Percentiles rank a stretch among this genome's conserved stretches.
These are phyloP conservation scores for Eucalyptus viminalis DNA, from an alignment of 345 rosid species.

Conservation along the genomic window DNA sequence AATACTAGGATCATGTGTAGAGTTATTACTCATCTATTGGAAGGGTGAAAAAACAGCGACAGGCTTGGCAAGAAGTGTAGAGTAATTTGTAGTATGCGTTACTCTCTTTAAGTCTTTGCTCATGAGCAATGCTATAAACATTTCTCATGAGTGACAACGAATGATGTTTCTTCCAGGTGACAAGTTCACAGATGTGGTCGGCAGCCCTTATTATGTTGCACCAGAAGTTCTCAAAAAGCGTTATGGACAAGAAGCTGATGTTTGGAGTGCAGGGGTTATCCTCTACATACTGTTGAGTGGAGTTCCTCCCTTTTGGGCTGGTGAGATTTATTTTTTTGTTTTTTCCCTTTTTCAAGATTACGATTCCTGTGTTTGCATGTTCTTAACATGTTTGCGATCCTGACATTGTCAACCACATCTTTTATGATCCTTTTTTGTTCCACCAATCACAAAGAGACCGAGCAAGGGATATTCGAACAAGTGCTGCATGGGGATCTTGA, in stretches of 20 bases:
- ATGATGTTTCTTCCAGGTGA: slow-evolving; percentile 9
- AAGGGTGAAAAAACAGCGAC: neutral
- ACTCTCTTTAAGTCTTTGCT: neutral
- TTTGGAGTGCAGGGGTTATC: slow-evolving; percentile 46
- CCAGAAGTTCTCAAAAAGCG: slow-evolving; percentile 33
- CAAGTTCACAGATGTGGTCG: slow-evolving; percentile 28
- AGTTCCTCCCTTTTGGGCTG: slow-evolving; percentile 43
- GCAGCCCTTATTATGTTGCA: slow-evolving; percentile 42
- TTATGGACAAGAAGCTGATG: slow-evolving; percentile 34
- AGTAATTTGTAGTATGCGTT: neutral
- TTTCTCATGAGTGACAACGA: neutral
- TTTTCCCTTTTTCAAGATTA: neutral
- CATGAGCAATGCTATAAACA: neutral
- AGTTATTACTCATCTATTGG: neutral
- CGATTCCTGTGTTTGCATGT: neutral
- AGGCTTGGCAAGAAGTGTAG: neutral
- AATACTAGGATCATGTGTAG: neutral
- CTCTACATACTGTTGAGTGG: slow-evolving; percentile 33
- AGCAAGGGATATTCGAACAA: slow-evolving; percentile 37
- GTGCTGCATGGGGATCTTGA: slow-evolving; percentile 36
- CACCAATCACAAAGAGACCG: slow-evolving; percentile 9
- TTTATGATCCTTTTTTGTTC: neutral
- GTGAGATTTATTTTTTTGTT: neutral
- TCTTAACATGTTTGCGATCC: neutral
- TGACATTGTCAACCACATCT: neutral